Evolutionary conservation across 139 green algal species (phyloP).

Genomic region (Chlamydomonas sp.): DNA sequence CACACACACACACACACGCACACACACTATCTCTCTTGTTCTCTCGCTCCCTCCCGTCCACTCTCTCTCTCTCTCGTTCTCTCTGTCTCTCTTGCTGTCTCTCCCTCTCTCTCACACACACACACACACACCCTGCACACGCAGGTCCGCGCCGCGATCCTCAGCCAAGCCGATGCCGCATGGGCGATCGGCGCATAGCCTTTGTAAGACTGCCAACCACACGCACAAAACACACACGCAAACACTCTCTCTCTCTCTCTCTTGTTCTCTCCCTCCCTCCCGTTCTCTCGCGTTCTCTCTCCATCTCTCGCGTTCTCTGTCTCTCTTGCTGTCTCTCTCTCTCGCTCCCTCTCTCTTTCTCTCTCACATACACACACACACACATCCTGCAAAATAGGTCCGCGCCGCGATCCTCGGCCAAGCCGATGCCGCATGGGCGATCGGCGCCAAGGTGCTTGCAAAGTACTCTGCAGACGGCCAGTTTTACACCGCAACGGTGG

Average conservation of each 20-base stretch:
- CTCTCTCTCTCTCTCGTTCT: no score
- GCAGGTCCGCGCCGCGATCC: slow-evolving; percentile 43
- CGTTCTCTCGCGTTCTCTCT: no score
- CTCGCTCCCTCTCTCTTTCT: no score
- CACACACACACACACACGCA: no score
- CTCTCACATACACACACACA: slow-evolving; percentile 11
- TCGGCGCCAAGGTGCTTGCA: slow-evolving; percentile 59
- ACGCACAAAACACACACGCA: no score
- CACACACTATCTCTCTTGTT: no score
- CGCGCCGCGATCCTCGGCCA: slow-evolving; percentile 57
- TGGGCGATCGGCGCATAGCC: slow-evolving; percentile 68
- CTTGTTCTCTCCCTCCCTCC: slow-evolving; percentile 11
- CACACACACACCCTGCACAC: not conserved
- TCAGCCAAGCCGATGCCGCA: slow-evolving; percentile 46
- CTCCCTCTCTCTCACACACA: slow-evolving; percentile 11
- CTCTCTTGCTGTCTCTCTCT: no score
- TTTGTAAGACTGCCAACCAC: no score
- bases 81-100: no score
- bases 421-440: slow-evolving; percentile 58
- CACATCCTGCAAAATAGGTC: slow-evolving; percentile 9
- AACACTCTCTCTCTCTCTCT: no score
- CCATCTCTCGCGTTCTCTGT: no score
- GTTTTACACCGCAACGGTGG: slow-evolving; percentile 41
- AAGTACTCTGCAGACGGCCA: slow-evolving; percentile 50
- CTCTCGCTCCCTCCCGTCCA: no score